Conservation (phyloP, 495 filamentous ascomycete species). For the Neurospora intermedia region DNA sequence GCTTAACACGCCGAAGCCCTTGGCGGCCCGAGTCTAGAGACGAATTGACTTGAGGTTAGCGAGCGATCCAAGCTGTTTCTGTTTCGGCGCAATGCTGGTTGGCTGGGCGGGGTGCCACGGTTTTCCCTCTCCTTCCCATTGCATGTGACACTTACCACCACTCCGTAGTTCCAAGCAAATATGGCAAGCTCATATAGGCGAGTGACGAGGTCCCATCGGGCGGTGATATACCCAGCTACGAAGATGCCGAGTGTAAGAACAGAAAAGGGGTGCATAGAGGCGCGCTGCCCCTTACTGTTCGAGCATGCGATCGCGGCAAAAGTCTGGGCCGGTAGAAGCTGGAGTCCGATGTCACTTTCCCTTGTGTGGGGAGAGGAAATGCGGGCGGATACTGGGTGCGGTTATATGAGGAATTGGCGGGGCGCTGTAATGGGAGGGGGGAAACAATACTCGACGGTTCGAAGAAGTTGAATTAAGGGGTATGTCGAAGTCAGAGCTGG, state of each 20-base stretch:
- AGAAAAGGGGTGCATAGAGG: constrained; percentile 93
- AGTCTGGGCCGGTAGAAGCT: neutral
- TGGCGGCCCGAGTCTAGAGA: constrained; percentile 30
- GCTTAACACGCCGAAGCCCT: constrained; percentile 32
- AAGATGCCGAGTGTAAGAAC: constrained; percentile 92
- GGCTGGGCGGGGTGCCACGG: neutral
- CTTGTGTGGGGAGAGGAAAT: neutral
- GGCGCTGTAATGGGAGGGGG: neutral
- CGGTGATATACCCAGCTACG: constrained; percentile 97
- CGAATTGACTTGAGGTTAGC: neutral
- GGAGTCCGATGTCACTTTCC: neutral
- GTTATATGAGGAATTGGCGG: neutral
- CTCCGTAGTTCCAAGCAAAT: constrained; percentile 97
- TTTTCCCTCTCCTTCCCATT: neutral
- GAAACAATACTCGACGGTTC: neutral
- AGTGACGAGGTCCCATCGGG: constrained; percentile 94
- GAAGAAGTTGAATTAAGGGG: neutral
- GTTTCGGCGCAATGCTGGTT: neutral
- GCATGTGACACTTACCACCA: constrained; percentile 58
- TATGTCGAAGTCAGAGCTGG: neutral
- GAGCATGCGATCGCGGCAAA: constrained; percentile 8
- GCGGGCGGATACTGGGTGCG: neutral
- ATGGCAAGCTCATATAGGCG: constrained; percentile 90
- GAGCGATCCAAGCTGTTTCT: neutral
- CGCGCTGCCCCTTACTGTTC: constrained; percentile 16